A percentile compares a stretch with the other conserved stretches of the same genome.
Conservation (phyloP, 495 filamentous ascomycete species). For the Penicillium roqueforti region DNA sequence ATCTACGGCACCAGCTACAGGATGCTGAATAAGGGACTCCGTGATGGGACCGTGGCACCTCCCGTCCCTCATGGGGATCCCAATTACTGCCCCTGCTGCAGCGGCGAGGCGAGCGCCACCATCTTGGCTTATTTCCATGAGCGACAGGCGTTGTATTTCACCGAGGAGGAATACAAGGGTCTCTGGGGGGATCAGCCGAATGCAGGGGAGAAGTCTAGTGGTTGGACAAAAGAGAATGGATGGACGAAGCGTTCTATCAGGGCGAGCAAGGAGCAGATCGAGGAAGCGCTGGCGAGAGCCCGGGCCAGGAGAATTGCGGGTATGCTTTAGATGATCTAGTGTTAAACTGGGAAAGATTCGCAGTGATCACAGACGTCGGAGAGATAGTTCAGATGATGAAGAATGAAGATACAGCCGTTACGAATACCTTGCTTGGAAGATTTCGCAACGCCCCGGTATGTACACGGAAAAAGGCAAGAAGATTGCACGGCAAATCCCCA, state of each 20-base stretch:
- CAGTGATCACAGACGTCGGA: background rate
- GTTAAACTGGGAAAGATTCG: background rate
- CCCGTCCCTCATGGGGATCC: background rate
- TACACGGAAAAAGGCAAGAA: background rate
- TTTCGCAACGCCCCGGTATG: background rate
- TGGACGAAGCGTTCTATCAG: background rate
- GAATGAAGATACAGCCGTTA: no score
- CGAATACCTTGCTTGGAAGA: background rate
- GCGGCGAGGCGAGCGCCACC: slow-evolving; percentile 6
- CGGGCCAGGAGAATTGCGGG: background rate
- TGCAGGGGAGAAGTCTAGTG: background rate
- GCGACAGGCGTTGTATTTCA: slow-evolving; percentile 10
- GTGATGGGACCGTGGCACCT: background rate
- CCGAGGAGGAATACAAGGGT: slow-evolving; percentile 1
- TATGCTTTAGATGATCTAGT: background rate
- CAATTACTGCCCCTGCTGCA: slow-evolving; percentile 11
- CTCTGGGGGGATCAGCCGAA: slow-evolving; percentile 6
- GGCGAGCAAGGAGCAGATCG: slow-evolving; percentile 11
- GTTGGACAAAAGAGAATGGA: background rate
- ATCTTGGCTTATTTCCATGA: slow-evolving; percentile 6
- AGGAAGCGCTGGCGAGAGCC: slow-evolving; percentile 5
- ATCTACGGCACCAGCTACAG: background rate
- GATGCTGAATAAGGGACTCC: background rate
- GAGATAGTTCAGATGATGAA: background rate
- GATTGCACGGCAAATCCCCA: background rate